These are phyloP conservation scores for Drosera spatulata DNA, from an alignment of 179 eudicot genomes.

Conservation along the genomic window DNA sequence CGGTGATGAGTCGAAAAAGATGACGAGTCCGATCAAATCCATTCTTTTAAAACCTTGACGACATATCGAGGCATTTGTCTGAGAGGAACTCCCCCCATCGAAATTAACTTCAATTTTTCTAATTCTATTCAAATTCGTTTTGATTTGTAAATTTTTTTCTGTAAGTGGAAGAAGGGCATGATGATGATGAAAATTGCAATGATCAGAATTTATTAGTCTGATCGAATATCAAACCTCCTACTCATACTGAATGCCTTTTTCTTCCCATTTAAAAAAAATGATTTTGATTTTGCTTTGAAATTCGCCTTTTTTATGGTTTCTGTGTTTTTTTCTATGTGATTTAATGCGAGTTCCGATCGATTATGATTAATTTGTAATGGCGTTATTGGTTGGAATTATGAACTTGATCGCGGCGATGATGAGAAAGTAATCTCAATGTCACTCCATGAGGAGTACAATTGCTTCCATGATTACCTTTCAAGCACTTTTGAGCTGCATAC, in stretches of 20 bases:
- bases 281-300: background rate
- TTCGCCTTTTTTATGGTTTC: background rate
- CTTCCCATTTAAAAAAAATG: no score
- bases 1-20: conserved; percentile 23
- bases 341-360: background rate
- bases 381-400: background rate
- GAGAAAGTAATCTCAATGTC: background rate
- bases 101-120: background rate
- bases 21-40: conserved; percentile 38
- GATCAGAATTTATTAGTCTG: background rate
- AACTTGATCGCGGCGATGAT: background rate
- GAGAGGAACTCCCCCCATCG: conserved; percentile 13
- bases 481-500: conserved; percentile 11
- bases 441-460: background rate
- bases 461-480: conserved; percentile 8
- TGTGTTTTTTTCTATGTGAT: background rate
- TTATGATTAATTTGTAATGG: background rate
- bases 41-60: conserved; percentile 22
- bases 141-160: background rate
- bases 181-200: background rate
- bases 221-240: conserved; percentile 9
- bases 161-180: background rate
- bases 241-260: conserved; percentile 10
- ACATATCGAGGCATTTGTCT: conserved; percentile 37
- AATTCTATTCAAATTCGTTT: background rate